Evolutionary conservation across 2,329 filamentous ascomycete genomes (phyloP).

Genomic region (Elsinoe ampelina): DNA sequence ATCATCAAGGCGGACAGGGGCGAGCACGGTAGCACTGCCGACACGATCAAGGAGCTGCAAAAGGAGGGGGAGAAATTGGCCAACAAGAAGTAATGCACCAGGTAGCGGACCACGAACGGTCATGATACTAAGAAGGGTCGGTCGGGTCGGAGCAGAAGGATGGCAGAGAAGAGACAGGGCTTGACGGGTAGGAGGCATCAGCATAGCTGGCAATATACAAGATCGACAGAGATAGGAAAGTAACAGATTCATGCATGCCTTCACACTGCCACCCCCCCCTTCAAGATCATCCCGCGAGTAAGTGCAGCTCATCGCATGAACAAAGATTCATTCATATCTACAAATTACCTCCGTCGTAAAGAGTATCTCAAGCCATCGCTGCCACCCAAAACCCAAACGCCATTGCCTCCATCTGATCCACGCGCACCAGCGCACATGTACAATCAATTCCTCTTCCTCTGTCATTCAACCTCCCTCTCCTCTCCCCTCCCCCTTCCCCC

Average conservation of each 20-base stretch:
- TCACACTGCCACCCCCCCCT: no score
- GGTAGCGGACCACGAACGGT: not conserved
- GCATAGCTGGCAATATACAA: constrained; percentile 6
- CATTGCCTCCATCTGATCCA: not conserved
- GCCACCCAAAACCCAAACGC: not conserved
- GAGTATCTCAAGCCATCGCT: not conserved
- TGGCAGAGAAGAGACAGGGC: not conserved
- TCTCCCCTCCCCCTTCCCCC: no score
- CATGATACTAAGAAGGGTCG: not conserved
- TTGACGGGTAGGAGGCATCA: not conserved
- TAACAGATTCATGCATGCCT: not conserved
- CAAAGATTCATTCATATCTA: not conserved
- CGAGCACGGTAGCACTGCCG: constrained; percentile 22
- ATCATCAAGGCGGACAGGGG: constrained; percentile 38
- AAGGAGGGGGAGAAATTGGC: constrained; percentile 27
- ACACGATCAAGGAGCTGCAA: constrained; percentile 27
- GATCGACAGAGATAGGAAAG: constrained; percentile 6
- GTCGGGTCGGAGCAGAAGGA: not conserved
- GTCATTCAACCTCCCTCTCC: not conserved
- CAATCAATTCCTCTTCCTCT: not conserved
- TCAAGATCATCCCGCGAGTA: no score
- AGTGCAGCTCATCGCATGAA: no score
- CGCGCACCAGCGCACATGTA: not conserved
- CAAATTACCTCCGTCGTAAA: not conserved
- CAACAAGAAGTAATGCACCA: constrained; percentile 18